Percentiles rank a stretch among this genome's conserved stretches.
These are phyloP conservation scores for Sporothrix inflata DNA, from an alignment of 2,329 filamentous ascomycete genomes.

Conservation along the genomic window DNA sequence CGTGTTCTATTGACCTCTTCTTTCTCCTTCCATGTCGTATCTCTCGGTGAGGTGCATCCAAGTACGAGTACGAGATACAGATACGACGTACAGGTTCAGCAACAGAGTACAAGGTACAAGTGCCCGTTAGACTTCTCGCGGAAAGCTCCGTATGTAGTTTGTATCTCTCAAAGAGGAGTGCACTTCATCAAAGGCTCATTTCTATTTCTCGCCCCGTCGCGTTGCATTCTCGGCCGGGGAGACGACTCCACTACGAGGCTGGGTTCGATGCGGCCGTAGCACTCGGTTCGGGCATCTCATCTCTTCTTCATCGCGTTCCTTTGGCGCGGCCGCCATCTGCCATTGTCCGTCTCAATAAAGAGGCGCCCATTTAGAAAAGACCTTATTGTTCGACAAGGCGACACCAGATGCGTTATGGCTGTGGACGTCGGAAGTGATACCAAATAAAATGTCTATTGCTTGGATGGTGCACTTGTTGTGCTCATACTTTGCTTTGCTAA, in stretches of 20 bases:
- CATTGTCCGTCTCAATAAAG: background rate
- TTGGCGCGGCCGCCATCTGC: background rate
- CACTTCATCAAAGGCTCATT: background rate
- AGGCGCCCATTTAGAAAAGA: background rate
- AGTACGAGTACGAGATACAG: conserved; percentile 2
- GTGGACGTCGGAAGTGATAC: background rate
- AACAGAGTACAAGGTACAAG: background rate
- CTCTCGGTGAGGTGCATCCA: background rate
- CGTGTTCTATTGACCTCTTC: background rate
- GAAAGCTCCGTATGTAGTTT: background rate
- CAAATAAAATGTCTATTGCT: background rate
- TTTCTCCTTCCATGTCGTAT: background rate
- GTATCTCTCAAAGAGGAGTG: background rate
- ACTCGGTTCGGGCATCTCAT: conserved; percentile 7
- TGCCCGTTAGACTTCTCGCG: background rate
- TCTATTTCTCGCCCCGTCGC: background rate
- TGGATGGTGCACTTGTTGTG: background rate
- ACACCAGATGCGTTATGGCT: background rate
- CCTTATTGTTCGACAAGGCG: background rate
- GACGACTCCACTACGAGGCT: background rate
- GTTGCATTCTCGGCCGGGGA: background rate
- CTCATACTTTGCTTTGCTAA: background rate
- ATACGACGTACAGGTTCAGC: background rate
- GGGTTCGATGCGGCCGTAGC: conserved; percentile 7
- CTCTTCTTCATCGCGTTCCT: conserved; percentile 5